phyloP scores from a whole-genome alignment of 1,284 basidiomycete species.

The Lentinula novae-zelandiae region DNA sequence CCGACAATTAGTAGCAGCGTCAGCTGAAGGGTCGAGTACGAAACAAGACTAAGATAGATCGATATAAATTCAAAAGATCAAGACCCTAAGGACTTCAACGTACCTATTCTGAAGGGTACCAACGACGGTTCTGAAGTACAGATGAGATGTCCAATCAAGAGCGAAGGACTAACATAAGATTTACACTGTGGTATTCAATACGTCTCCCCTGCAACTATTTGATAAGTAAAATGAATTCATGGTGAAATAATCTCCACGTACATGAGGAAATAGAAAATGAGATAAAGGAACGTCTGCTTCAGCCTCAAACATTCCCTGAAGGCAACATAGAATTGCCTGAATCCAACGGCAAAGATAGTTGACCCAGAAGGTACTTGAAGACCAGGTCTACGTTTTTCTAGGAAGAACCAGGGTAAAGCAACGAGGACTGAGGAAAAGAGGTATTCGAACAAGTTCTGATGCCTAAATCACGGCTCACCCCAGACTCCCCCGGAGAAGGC shows the following conservation, averaged over 20 bases:
- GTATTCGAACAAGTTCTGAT: background rate
- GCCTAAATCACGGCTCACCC: constrained; percentile 42
- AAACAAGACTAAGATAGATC: constrained; percentile 41
- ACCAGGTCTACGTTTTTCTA: constrained; percentile 68
- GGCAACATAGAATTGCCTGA: constrained; percentile 66
- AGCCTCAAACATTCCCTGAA: constrained; percentile 63
- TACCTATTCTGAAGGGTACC: constrained; percentile 76
- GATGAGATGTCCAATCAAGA: background rate
- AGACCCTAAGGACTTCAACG: constrained; percentile 13
- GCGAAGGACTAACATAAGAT: background rate
- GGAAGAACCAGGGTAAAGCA: constrained; percentile 75
- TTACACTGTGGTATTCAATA: constrained; percentile 73
- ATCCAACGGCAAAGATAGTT: constrained; percentile 66
- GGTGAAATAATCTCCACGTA: constrained; percentile 25
- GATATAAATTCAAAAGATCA: background rate
- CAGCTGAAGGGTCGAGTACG: constrained; percentile 64
- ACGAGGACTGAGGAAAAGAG: constrained; percentile 47
- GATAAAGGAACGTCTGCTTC: constrained; percentile 75
- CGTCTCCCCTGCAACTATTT: constrained; percentile 52
- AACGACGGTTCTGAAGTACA: constrained; percentile 62
- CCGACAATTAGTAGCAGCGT: constrained; percentile 75
- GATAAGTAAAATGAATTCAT: background rate
- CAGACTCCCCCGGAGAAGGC: constrained; percentile 75
- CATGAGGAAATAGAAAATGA: constrained; percentile 78
- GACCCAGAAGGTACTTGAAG: constrained; percentile 60